phyloP scores from a whole-genome alignment of 2,329 filamentous ascomycete genomes.

The Mollisiaceae sp. region DNA sequence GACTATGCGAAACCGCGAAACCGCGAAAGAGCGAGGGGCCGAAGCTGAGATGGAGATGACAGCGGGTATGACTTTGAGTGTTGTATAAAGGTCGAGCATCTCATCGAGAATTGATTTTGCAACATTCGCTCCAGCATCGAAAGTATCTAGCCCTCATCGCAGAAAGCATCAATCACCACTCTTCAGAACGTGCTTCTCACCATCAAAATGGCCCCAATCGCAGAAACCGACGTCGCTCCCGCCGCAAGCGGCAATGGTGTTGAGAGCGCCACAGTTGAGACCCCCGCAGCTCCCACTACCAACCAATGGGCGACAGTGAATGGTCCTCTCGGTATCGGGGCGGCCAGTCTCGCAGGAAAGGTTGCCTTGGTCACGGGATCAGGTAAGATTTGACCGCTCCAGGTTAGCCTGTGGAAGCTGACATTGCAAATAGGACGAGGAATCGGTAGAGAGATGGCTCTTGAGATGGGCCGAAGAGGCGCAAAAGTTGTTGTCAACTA shows the following conservation, averaged over 20 bases:
- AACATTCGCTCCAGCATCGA: background rate
- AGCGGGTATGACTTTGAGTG: conserved; percentile 1
- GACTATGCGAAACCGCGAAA: conserved; percentile 10
- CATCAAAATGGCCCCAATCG: background rate
- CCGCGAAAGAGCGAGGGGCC: conserved; percentile 15
- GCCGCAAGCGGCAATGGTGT: background rate
- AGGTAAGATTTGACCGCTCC: conserved; percentile 23
- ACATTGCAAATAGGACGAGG: conserved; percentile 55
- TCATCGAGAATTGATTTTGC: background rate
- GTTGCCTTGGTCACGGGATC: conserved; percentile 44
- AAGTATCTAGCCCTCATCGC: background rate
- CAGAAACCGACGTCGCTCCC: background rate
- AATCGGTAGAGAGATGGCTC: conserved; percentile 69
- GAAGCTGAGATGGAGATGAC: conserved; percentile 10
- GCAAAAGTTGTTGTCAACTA: conserved; percentile 62
- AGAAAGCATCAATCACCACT: conserved; percentile 1
- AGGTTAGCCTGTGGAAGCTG: background rate
- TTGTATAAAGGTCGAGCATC: conserved; percentile 5
- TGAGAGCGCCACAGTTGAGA: background rate
- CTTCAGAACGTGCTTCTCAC: background rate
- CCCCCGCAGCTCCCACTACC: background rate
- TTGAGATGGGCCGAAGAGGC: conserved; percentile 67
- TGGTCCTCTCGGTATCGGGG: conserved; percentile 34
- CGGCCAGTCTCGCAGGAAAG: conserved; percentile 39
- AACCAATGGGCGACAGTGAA: conserved; percentile 17